A percentile compares a stretch with the other conserved stretches of the same genome.
Conservation (phyloP, 805 yeast genomes). For the Candida fluviatilis region DNA sequence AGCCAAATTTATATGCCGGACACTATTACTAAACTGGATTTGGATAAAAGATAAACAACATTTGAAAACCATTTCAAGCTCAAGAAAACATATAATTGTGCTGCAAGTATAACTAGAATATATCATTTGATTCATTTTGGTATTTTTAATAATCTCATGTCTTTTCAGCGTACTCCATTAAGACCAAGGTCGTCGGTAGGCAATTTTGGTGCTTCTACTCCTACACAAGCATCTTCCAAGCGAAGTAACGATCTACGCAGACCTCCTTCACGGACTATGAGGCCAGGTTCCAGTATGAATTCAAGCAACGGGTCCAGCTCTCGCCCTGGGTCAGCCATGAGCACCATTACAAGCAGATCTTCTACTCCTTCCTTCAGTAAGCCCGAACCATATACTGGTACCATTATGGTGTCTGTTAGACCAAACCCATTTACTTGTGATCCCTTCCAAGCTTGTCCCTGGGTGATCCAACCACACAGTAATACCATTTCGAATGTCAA, state of each 20-base stretch:
- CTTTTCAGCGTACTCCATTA: conserved; percentile 21
- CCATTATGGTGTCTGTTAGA: conserved; percentile 72
- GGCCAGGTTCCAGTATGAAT: conserved; percentile 30
- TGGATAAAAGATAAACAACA: conserved; percentile 6
- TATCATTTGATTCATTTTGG: not conserved
- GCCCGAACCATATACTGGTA: conserved; percentile 55
- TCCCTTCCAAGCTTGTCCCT: conserved; percentile 32
- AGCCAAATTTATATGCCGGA: not conserved
- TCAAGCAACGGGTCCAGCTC: conserved; percentile 1
- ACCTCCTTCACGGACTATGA: conserved; percentile 21
- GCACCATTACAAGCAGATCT: conserved; percentile 26
- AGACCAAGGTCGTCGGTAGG: conserved; percentile 25
- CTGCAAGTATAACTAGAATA: not conserved
- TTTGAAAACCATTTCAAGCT: not conserved
- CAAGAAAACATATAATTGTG: not conserved
- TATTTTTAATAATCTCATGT: conserved; percentile 6
- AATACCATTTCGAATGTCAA: conserved; percentile 45
- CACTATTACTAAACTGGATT: conserved; percentile 1
- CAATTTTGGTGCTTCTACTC: conserved; percentile 7
- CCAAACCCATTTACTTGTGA: conserved; percentile 58
- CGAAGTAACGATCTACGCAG: conserved; percentile 12
- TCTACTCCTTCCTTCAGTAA: conserved; percentile 29
- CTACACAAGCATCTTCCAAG: conserved; percentile 10
- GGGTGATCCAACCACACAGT: conserved; percentile 39
- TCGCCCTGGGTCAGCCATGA: conserved; percentile 35